Conservation (phyloP, 2,329 filamentous ascomycete genomes). For the Aureobasidium sp. region DNA sequence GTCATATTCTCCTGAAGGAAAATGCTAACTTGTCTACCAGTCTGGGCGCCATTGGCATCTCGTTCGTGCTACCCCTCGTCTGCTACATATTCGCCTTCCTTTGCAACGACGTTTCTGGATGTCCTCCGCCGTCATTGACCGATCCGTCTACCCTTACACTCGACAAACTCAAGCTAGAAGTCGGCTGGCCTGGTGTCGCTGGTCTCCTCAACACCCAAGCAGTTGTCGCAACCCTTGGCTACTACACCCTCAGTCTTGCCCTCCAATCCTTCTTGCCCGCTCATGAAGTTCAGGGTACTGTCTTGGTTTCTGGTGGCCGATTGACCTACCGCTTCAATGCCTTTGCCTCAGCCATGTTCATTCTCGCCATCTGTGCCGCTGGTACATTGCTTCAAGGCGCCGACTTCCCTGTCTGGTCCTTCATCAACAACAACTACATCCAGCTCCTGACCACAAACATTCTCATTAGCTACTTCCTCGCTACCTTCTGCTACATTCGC, state of each 20-base stretch:
- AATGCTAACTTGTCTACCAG: conserved; percentile 37
- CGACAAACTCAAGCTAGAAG: conserved; percentile 67
- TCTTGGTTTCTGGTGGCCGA: conserved; percentile 62
- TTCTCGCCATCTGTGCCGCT: conserved; percentile 61
- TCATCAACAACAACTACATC: conserved; percentile 84
- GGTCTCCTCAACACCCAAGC: conserved; percentile 65
- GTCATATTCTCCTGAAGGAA: background rate
- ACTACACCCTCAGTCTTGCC: conserved; percentile 69
- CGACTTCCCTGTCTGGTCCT: conserved; percentile 83
- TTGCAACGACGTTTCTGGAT: conserved; percentile 90
- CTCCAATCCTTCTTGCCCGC: conserved; percentile 74
- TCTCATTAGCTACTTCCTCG: conserved; percentile 63
- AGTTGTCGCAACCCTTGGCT: conserved; percentile 63
- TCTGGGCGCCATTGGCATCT: conserved; percentile 68
- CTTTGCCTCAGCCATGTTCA: conserved; percentile 67
- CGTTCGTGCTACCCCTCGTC: conserved; percentile 70
- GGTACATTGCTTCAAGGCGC: conserved; percentile 73
- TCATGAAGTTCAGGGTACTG: conserved; percentile 60
- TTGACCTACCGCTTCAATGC: conserved; percentile 74
- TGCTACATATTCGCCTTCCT: conserved; percentile 74
- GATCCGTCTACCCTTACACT: conserved; percentile 50
- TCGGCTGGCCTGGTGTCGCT: conserved; percentile 73
- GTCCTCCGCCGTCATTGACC: conserved; percentile 75
- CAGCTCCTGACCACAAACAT: conserved; percentile 80
- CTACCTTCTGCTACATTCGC: conserved; percentile 71